Evolutionary conservation across 352 stramenopile species (phyloP).

Genomic region (Albugo candida): DNA sequence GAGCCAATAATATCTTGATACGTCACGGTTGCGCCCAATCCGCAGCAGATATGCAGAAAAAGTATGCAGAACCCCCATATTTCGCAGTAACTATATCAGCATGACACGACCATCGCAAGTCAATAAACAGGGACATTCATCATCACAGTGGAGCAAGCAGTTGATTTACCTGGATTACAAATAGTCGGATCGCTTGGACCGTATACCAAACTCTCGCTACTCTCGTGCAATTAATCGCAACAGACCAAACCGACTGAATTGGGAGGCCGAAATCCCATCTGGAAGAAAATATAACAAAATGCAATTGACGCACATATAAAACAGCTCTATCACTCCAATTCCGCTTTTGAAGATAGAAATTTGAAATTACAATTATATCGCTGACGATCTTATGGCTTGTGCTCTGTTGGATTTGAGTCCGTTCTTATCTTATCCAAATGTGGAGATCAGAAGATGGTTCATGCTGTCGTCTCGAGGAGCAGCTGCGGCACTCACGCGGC

Average conservation of each 20-base stretch:
- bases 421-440: conserved; percentile 45
- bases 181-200: conserved; percentile 39
- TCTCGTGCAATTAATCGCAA: conserved; percentile 69
- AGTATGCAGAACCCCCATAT: conserved; percentile 30
- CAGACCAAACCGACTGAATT: conserved; percentile 61
- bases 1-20: conserved; percentile 26
- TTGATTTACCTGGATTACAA: conserved; percentile 45
- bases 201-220: conserved; percentile 50
- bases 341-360: conserved; percentile 68
- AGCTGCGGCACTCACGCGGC: conserved; percentile 17
- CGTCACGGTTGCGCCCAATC: conserved; percentile 61
- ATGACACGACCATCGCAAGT: conserved; percentile 24
- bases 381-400: conserved; percentile 61
- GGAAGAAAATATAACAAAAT: conserved; percentile 46
- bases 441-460: conserved; percentile 62
- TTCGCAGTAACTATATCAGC: conserved; percentile 24
- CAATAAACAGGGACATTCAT: conserved; percentile 57
- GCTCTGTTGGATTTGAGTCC: conserved; percentile 65
- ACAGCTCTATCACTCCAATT: conserved; percentile 72
- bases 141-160: conserved; percentile 46
- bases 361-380: conserved; percentile 70
- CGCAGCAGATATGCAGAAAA: conserved; percentile 36
- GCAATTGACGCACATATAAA: conserved; percentile 79
- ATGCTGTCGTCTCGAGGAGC: conserved; percentile 41
- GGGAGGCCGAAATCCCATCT: conserved; percentile 51